Evolutionary conservation across 805 yeast genomes (phyloP), one percentile per base, ranked within the genome.

Genomic region (Yarrowia deformans): DNA sequence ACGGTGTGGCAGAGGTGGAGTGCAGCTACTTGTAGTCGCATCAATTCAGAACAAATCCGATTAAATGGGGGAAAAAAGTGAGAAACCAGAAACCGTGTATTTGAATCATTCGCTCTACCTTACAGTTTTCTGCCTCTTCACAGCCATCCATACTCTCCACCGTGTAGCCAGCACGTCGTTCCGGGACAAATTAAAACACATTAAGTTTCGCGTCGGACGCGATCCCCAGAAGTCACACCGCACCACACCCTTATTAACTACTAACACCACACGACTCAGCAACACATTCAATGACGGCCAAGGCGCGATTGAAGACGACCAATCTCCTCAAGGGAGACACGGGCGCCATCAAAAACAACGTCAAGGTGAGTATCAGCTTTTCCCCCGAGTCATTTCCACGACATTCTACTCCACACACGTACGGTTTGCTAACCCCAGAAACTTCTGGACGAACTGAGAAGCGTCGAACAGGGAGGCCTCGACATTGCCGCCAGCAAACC

Each of bases 391-490:
- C 8, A 19, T 13, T 14, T 40, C 13, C 2, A 9, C 46, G 46
- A 8, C 23, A 5, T 43, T 42, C 16, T 8, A 35, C 9, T 39
- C n/a, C n/a, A 23, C 29, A 23, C 29, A 23, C 16, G 16, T 39
- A 13, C 16, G 18, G 8, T 14, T 35, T 32, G 46, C 68, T 63
- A 63, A 63, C 66, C 6, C 10, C 61, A 81, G 84, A 71, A 77
- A 0, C 82, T 92, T 19, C 86, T 87, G 64, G 87, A 86, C 58
- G 92, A 90, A 75, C 82, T 93, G 12, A 80, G 90, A 0, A 76
- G 83, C 1, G 74, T 88, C 13, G 89, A 88, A 66, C 93, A 89
- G 73, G 91, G 87, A 40, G 77, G 78, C 23, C 82, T 84, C 32
- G 86, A 89, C 60, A 71, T 85, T 1, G 72, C 73, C 12, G 79